These are phyloP conservation scores for Aphanoascus verrucosus DNA, from an alignment of 2,329 filamentous ascomycete species.

Conservation along the genomic window DNA sequence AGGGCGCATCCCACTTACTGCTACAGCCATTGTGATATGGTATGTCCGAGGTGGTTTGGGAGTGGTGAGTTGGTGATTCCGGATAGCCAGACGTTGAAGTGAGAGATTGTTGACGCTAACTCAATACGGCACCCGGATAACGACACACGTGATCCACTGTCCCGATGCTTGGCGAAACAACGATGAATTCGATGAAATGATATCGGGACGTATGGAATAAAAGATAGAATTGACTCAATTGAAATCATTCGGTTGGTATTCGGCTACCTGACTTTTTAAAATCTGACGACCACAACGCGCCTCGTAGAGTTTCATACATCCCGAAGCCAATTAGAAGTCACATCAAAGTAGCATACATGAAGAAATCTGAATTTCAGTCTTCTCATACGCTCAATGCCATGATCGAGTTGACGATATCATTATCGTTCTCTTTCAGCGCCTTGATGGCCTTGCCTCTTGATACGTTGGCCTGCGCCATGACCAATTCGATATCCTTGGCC, in stretches of 20 bases:
- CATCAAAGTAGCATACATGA: neutral
- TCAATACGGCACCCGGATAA: neutral
- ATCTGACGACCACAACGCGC: slow-evolving; percentile 4
- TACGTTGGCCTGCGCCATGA: slow-evolving; percentile 95
- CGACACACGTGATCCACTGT: slow-evolving; percentile 14
- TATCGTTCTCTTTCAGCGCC: slow-evolving; percentile 92
- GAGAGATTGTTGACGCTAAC: slow-evolving; percentile 12
- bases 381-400: slow-evolving; percentile 82
- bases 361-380: neutral
- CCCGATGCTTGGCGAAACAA: slow-evolving; percentile 12
- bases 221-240: neutral
- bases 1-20: slow-evolving; percentile 20
- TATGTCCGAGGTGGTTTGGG: slow-evolving; percentile 20
- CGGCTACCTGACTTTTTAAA: slow-evolving; percentile 7
- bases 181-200: neutral
- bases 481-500: slow-evolving; percentile 98
- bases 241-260: slow-evolving; percentile 5
- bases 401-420: slow-evolving; percentile 99
- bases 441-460: slow-evolving; percentile 98
- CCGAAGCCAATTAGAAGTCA: slow-evolving; percentile 3
- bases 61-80: slow-evolving; percentile 1
- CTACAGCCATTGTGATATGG: slow-evolving; percentile 35
- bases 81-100: slow-evolving; percentile 7
- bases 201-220: neutral
- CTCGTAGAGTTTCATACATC: slow-evolving; percentile 6